A percentile compares a stretch with the other conserved stretches of the same genome.
phyloP scores from a whole-genome alignment of 2,329 filamentous ascomycete species.

The Trichophyton simii region DNA sequence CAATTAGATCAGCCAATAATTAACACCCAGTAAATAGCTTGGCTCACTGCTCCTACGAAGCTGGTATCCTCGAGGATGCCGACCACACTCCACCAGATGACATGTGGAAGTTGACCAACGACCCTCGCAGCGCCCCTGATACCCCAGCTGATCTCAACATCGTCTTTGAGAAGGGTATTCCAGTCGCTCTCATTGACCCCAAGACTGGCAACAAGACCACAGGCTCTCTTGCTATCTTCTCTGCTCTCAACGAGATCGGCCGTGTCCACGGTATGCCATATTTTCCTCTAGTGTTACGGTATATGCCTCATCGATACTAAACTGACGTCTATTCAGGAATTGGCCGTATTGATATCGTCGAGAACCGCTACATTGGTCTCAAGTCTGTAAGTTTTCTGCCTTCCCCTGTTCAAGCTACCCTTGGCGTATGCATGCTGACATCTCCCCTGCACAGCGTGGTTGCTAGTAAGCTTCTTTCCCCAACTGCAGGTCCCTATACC shows the following conservation, averaged over 20 bases:
- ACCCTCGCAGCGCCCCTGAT: slow-evolving; percentile 19
- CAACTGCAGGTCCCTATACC: background rate
- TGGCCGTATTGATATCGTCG: slow-evolving; percentile 64
- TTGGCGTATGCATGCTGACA: slow-evolving; percentile 36
- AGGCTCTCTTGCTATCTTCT: slow-evolving; percentile 14
- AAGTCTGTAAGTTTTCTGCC: slow-evolving; percentile 33
- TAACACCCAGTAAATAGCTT: slow-evolving; percentile 26
- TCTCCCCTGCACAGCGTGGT: slow-evolving; percentile 8
- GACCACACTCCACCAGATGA: slow-evolving; percentile 54
- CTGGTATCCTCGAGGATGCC: slow-evolving; percentile 48
- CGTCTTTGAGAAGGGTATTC: slow-evolving; percentile 17
- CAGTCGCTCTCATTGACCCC: slow-evolving; percentile 11
- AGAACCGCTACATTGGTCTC: slow-evolving; percentile 60
- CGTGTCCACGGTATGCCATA: slow-evolving; percentile 11
- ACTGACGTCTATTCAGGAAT: slow-evolving; percentile 37
- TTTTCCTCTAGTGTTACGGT: background rate
- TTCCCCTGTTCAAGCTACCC: background rate
- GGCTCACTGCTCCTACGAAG: slow-evolving; percentile 62
- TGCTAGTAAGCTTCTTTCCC: slow-evolving; percentile 10
- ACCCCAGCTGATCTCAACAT: slow-evolving; percentile 16
- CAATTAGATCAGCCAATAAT: background rate
- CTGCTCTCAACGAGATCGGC: slow-evolving; percentile 13
- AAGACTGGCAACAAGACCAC: slow-evolving; percentile 10
- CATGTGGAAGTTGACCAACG: slow-evolving; percentile 61
- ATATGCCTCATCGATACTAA: background rate